These are phyloP conservation scores for Cryptococcus sp. DNA, from an alignment of 1,284 basidiomycete genomes.

Conservation along the genomic window DNA sequence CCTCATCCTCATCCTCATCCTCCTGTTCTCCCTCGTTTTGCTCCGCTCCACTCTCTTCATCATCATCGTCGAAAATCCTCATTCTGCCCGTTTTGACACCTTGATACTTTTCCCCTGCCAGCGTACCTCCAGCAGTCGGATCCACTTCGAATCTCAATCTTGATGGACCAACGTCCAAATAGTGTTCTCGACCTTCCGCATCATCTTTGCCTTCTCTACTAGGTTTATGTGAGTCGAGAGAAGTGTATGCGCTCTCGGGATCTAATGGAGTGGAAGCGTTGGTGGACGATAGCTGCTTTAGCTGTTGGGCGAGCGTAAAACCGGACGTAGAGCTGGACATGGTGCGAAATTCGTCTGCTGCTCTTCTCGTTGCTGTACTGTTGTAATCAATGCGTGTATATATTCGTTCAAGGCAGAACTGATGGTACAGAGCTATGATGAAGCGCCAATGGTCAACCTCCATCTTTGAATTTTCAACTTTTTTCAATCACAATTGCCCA, in stretches of 20 bases:
- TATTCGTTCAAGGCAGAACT: no score
- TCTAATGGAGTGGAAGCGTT: constrained; percentile 60
- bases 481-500: no score
- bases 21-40: constrained; percentile 31
- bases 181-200: constrained; percentile 65
- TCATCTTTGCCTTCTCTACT: constrained; percentile 16
- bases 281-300: constrained; percentile 63
- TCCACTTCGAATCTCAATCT: constrained; percentile 63
- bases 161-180: constrained; percentile 76
- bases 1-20: constrained; percentile 23
- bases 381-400: no score
- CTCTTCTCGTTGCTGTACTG: no score
- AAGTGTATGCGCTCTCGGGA: constrained; percentile 64
- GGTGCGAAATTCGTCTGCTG: background rate
- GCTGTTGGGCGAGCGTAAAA: constrained; percentile 70
- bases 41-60: constrained; percentile 29
- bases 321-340: constrained; percentile 20
- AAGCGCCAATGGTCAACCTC: constrained; percentile 10
- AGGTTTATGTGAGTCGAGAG: constrained; percentile 40
- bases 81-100: constrained; percentile 66
- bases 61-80: constrained; percentile 57
- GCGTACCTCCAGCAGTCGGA: constrained; percentile 55
- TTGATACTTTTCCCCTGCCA: constrained; percentile 64
- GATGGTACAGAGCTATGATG: background rate
- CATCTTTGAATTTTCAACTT: constrained; percentile 3